phyloP scores from a whole-genome alignment of 31 red algal genomes.

The Odonthalia washingtoniensis region DNA sequence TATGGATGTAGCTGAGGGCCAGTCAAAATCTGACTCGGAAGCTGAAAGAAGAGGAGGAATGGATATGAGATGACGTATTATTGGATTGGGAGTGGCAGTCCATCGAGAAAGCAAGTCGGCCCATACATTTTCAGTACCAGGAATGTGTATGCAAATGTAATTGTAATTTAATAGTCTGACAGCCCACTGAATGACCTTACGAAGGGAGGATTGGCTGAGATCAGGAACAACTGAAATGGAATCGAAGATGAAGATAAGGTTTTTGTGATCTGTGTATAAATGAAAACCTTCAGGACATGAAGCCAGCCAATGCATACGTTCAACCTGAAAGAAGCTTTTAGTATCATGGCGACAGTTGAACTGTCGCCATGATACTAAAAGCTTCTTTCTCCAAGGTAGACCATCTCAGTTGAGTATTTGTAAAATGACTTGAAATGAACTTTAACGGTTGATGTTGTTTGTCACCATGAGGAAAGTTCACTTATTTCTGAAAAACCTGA shows the following conservation, averaged over 20 bases:
- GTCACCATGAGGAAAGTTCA: neutral
- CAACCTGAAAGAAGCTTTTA: too few relatives aligned
- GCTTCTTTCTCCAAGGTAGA: constrained; percentile 26
- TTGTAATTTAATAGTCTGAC: constrained; percentile 1
- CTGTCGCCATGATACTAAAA: neutral
- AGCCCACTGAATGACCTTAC: neutral
- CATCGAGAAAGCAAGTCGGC: constrained; percentile 15
- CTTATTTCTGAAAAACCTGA: neutral
- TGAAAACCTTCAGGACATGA: constrained; percentile 15
- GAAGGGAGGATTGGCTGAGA: neutral
- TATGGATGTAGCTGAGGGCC: neutral
- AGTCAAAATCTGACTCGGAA: neutral
- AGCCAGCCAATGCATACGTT: constrained; percentile 11
- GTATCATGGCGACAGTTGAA: neutral
- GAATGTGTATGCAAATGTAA: constrained; percentile 8
- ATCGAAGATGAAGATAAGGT: constrained; percentile 11
- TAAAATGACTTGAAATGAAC: constrained; percentile 21
- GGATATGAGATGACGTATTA: neutral
- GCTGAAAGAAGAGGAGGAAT: neutral
- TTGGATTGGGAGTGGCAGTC: neutral
- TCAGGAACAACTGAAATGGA: neutral
- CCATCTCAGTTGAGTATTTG: neutral
- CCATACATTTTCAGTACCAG: constrained; percentile 9
- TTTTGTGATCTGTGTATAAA: constrained; percentile 6
- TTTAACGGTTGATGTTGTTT: neutral